Evolutionary conservation across 768 basidiomycete species (phyloP).

Genomic region (Trametopsis cervina): DNA sequence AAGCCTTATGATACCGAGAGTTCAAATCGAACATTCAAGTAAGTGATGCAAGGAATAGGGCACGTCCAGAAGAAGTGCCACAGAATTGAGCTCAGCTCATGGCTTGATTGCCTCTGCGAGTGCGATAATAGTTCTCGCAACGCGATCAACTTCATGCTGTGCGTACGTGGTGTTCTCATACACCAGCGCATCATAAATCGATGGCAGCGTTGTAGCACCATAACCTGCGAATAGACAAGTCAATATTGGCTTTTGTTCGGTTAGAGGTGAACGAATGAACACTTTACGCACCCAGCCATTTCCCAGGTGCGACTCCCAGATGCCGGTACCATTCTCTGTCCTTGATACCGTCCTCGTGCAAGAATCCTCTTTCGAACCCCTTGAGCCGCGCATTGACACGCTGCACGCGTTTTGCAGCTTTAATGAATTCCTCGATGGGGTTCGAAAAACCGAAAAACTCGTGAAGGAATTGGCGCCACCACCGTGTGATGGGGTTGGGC

Average conservation of each 20-base stretch:
- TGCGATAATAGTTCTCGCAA: conserved; percentile 41
- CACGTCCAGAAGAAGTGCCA: too few species aligned
- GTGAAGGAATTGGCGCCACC: not conserved
- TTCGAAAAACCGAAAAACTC: not conserved
- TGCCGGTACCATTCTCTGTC: conserved; percentile 84
- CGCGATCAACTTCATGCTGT: conserved; percentile 49
- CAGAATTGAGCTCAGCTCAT: too few species aligned
- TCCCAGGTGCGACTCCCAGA: conserved; percentile 80
- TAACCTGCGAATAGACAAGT: too few species aligned
- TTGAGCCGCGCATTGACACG: conserved; percentile 56
- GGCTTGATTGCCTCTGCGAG: conserved; percentile 7
- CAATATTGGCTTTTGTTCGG: too few species aligned
- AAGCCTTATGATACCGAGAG: too few species aligned
- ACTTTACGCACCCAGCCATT: conserved; percentile 69
- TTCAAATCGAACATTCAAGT: too few species aligned
- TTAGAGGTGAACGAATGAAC: too few species aligned
- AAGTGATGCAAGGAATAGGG: too few species aligned
- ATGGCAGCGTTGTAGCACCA: conserved; percentile 81
- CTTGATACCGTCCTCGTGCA: conserved; percentile 68
- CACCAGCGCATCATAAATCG: conserved; percentile 67
- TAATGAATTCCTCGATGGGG: conserved; percentile 36
- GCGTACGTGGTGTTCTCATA: conserved; percentile 61
- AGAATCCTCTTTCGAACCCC: conserved; percentile 73
- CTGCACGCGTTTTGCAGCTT: conserved; percentile 51
- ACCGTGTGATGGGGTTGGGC: not conserved